phyloP scores from a whole-genome alignment of 176 grass and related monocot species.

The sorghum (Sorghum bicolor) region Sorghum_bicolor_NCBIv3 NC_012870.2:60165501-60166000 shows the following conservation, averaged over 20 bases:
- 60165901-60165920: no score
- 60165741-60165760: background rate
- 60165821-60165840: background rate
- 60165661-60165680: background rate
- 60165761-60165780: background rate
- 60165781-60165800: background rate
- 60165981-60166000: background rate
- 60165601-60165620: background rate
- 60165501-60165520: constrained; percentile 4
- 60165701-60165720: background rate
- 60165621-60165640: background rate
- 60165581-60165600: background rate
- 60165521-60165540: background rate
- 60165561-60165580: background rate
- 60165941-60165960: no score
- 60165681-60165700: background rate
- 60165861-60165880: no score
- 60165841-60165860: no score
- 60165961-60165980: no score
- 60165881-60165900: no score
- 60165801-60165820: background rate
- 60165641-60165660: background rate
- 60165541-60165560: background rate
- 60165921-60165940: no score
- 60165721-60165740: background rate